A percentile compares a stretch with the other conserved stretches of the same genome.
phyloP scores from a whole-genome alignment of 345 rosid genomes.

The Salix suchowensis region DNA sequence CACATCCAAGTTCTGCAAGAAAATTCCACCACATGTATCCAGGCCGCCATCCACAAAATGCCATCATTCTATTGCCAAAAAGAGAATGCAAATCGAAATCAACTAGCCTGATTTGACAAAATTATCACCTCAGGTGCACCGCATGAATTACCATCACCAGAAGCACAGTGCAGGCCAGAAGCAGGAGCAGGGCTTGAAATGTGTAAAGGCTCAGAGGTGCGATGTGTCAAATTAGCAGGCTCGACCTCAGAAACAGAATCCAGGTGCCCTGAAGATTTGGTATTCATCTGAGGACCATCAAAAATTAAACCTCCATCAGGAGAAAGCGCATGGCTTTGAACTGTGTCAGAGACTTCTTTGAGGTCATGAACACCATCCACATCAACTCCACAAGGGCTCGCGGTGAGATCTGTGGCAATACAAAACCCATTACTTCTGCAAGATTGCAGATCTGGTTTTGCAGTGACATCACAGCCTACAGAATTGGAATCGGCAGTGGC shows the following conservation, averaged over 20 bases:
- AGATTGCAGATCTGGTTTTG: background rate
- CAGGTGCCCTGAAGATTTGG: background rate
- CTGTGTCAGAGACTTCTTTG: background rate
- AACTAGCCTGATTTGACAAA: constrained; percentile 27
- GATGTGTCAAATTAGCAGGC: background rate
- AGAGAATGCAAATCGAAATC: background rate
- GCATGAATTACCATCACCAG: constrained; percentile 18
- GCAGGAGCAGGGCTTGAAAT: constrained; percentile 14
- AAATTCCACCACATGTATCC: background rate
- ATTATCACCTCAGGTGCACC: constrained; percentile 25
- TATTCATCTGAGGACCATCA: background rate
- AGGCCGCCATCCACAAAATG: background rate
- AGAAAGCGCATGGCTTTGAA: background rate
- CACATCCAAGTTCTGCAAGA: background rate
- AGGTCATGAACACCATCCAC: background rate
- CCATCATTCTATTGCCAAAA: background rate
- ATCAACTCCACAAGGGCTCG: background rate
- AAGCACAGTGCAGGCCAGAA: constrained; percentile 21
- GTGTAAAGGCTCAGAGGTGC: constrained; percentile 15
- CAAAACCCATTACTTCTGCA: background rate
- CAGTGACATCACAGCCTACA: background rate
- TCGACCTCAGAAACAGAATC: constrained; percentile 5
- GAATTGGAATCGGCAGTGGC: background rate
- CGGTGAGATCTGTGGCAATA: background rate
- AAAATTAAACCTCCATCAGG: background rate